Conservation (phyloP, 2,329 filamentous ascomycete species). For the Aspergillus sp. region DNA sequence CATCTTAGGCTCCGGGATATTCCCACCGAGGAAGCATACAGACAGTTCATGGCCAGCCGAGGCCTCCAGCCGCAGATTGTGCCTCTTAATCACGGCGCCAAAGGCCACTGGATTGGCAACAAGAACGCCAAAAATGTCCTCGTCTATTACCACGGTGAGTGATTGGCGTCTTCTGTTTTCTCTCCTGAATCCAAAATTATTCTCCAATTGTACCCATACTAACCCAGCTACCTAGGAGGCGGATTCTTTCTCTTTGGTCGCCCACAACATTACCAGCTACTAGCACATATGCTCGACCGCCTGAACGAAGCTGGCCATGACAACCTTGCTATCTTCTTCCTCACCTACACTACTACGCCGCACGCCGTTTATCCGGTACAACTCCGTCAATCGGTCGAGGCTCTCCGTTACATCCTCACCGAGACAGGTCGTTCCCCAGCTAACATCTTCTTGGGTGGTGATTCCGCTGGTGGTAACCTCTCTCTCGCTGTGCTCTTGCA, state of each 20-base stretch:
- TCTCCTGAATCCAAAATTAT: background rate
- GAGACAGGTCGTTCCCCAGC: conserved; percentile 32
- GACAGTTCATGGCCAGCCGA: conserved; percentile 25
- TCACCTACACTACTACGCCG: conserved; percentile 57
- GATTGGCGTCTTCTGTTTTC: background rate
- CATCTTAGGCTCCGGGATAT: conserved; percentile 26
- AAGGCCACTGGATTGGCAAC: conserved; percentile 44
- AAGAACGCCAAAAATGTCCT: conserved; percentile 42
- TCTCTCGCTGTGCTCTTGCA: conserved; percentile 36
- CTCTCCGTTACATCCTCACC: conserved; percentile 41
- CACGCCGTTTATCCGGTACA: conserved; percentile 42
- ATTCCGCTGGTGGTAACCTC: conserved; percentile 46
- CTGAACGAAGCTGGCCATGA: conserved; percentile 42
- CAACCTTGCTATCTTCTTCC: conserved; percentile 51
- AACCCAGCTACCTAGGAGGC: conserved; percentile 44
- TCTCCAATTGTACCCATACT: background rate
- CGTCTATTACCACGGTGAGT: conserved; percentile 42
- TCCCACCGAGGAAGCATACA: conserved; percentile 31
- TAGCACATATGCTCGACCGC: conserved; percentile 41
- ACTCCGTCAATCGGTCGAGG: conserved; percentile 40
- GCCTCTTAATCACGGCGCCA: conserved; percentile 32
- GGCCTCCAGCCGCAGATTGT: conserved; percentile 33
- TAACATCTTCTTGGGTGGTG: conserved; percentile 41
- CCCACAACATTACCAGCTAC: conserved; percentile 49
- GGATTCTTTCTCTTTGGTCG: conserved; percentile 53